Conservation (phyloP, 495 filamentous ascomycete genomes). For the Clavariopsis aquatica region DNA sequence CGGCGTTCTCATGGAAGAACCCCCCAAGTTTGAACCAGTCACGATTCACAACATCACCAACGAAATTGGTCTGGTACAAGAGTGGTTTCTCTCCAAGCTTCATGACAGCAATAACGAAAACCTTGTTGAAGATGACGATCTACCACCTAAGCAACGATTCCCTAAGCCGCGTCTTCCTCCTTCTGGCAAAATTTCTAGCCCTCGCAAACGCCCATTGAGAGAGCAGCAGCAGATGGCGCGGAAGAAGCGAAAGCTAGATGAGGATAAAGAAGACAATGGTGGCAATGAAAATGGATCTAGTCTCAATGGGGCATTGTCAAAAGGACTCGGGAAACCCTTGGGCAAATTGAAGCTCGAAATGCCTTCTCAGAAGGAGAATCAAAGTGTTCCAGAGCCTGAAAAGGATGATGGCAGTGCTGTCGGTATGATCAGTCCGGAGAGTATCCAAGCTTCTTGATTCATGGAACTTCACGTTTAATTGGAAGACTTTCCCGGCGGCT, state of each 20-base stretch:
- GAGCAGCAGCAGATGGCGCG: slow-evolving; percentile 71
- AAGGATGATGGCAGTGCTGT: slow-evolving; percentile 42
- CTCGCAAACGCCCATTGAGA: slow-evolving; percentile 81
- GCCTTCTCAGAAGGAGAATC: slow-evolving; percentile 38
- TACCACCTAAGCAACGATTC: slow-evolving; percentile 85
- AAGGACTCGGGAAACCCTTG: slow-evolving; percentile 37
- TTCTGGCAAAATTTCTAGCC: slow-evolving; percentile 89
- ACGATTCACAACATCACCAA: slow-evolving; percentile 71
- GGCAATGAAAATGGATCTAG: slow-evolving; percentile 22
- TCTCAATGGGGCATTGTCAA: slow-evolving; percentile 15
- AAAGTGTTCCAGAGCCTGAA: slow-evolving; percentile 40
- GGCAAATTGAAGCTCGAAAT: slow-evolving; percentile 45
- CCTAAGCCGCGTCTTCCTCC: slow-evolving; percentile 92
- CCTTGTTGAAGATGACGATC: slow-evolving; percentile 90
- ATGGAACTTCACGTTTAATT: neutral
- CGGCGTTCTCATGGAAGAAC: slow-evolving; percentile 66
- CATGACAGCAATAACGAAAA: slow-evolving; percentile 77
- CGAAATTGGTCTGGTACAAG: slow-evolving; percentile 82
- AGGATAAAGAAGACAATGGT: slow-evolving; percentile 37
- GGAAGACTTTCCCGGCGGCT: neutral
- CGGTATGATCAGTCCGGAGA: slow-evolving; percentile 48
- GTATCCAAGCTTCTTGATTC: slow-evolving; percentile 34
- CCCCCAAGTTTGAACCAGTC: slow-evolving; percentile 74
- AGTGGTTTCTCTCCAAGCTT: slow-evolving; percentile 87
- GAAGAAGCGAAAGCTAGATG: slow-evolving; percentile 60